These are phyloP conservation scores for Coemansia aciculifera DNA, from an alignment of 192 early-diverging fungal species.

Conservation along the genomic window DNA sequence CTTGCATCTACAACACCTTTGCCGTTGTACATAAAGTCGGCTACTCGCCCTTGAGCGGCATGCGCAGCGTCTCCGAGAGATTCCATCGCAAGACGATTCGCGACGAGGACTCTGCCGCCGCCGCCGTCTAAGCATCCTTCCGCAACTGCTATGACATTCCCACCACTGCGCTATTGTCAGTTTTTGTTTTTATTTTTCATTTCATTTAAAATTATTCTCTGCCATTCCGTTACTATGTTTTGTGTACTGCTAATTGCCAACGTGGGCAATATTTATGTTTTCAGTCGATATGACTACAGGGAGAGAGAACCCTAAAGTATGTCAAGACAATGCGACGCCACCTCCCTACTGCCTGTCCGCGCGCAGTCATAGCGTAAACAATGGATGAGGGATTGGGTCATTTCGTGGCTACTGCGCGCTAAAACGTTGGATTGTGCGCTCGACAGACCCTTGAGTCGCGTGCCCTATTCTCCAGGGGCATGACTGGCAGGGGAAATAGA, in stretches of 20 bases:
- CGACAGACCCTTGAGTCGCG: background rate
- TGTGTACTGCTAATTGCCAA: background rate
- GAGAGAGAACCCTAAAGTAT: background rate
- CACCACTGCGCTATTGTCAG: background rate
- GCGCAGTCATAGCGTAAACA: background rate
- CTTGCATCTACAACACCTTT: conserved; percentile 68
- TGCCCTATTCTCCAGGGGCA: background rate
- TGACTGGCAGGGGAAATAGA: background rate
- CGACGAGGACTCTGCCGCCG: conserved; percentile 44
- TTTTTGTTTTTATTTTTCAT: conserved; percentile 5
- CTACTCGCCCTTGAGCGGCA: conserved; percentile 35
- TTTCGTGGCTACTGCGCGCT: background rate
- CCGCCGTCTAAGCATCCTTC: conserved; percentile 22
- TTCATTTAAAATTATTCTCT: background rate
- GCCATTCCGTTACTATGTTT: background rate
- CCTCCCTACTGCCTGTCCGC: background rate
- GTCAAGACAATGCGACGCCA: background rate
- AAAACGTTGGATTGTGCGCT: conserved; percentile 3
- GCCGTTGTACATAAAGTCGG: conserved; percentile 42
- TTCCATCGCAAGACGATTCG: conserved; percentile 36
- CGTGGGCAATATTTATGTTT: background rate
- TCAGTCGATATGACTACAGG: background rate
- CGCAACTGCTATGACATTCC: background rate
- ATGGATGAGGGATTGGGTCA: background rate
- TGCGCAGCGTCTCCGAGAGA: conserved; percentile 27